Conservation (phyloP, 2,329 filamentous ascomycete species). For the Penicillium hesseltinei region DNA sequence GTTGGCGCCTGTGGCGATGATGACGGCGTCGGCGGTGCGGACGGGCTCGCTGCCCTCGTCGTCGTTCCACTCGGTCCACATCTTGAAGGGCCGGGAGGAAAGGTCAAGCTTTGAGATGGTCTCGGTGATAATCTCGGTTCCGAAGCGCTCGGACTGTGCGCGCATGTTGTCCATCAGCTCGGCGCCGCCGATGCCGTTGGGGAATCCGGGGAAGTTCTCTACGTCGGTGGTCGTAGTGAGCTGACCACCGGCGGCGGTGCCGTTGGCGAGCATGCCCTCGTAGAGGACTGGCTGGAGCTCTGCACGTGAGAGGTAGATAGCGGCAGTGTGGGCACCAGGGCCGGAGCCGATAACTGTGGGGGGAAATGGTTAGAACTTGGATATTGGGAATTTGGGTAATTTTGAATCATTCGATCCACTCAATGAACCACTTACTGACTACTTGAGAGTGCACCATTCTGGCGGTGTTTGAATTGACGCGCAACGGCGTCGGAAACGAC, state of each 20-base stretch:
- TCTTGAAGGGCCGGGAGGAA: slow-evolving; percentile 80
- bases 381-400: background rate
- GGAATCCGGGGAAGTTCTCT: slow-evolving; percentile 97
- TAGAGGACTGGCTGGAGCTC: slow-evolving; percentile 94
- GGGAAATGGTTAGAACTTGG: slow-evolving; percentile 17
- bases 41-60: slow-evolving; percentile 63
- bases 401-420: slow-evolving; percentile 15
- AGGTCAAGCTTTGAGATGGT: slow-evolving; percentile 89
- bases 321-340: slow-evolving; percentile 94
- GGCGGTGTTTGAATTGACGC: slow-evolving; percentile 39
- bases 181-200: slow-evolving; percentile 78
- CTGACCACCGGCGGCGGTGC: slow-evolving; percentile 93
- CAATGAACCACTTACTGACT: slow-evolving; percentile 64
- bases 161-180: slow-evolving; percentile 97
- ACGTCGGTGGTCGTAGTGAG: slow-evolving; percentile 97
- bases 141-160: slow-evolving; percentile 84
- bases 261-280: slow-evolving; percentile 96
- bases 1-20: slow-evolving; percentile 93
- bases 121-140: slow-evolving; percentile 88
- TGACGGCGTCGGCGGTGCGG: slow-evolving; percentile 86
- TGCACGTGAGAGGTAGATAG: slow-evolving; percentile 91
- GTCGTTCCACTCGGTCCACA: slow-evolving; percentile 86
- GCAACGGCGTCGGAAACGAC: slow-evolving; percentile 39
- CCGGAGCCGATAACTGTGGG: slow-evolving; percentile 78
- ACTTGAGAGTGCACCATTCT: slow-evolving; percentile 88